These are phyloP conservation scores for Gliomastix tumulicola DNA, from an alignment of 2,329 filamentous ascomycete species.

Conservation along the genomic window DNA sequence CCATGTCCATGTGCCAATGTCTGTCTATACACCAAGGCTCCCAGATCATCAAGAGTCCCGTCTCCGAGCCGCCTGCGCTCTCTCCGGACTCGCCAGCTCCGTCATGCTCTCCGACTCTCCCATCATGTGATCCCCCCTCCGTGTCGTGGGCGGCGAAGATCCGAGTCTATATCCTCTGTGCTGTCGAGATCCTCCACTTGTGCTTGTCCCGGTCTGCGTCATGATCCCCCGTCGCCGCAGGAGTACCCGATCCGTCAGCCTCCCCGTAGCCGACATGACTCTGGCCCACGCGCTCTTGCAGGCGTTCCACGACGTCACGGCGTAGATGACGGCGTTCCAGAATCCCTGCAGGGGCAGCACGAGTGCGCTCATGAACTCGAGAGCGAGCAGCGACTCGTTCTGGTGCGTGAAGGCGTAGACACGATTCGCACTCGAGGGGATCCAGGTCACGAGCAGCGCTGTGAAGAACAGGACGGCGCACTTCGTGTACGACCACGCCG, in stretches of 20 bases:
- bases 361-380: slow-evolving; percentile 65
- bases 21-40: too few relatives aligned
- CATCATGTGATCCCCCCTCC: too few relatives aligned
- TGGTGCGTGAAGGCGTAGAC: slow-evolving; percentile 61
- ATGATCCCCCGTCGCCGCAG: too few relatives aligned
- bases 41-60: too few relatives aligned
- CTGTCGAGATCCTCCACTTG: too few relatives aligned
- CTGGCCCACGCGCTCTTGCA: slow-evolving; percentile 26
- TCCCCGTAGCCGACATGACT: too few relatives aligned
- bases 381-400: slow-evolving; percentile 41
- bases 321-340: slow-evolving; percentile 78
- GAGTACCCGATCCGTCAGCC: too few relatives aligned
- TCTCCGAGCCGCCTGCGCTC: too few relatives aligned
- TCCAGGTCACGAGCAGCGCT: slow-evolving; percentile 66
- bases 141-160: too few relatives aligned
- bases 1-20: too few relatives aligned
- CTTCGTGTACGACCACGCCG: slow-evolving; percentile 63
- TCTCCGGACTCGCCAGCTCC: slow-evolving; percentile 15
- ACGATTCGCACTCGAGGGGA: slow-evolving; percentile 71
- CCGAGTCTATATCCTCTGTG: too few relatives aligned
- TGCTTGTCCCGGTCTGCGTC: too few relatives aligned
- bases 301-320: slow-evolving; percentile 60
- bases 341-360: slow-evolving; percentile 78
- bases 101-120: slow-evolving; percentile 6
- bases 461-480: slow-evolving; percentile 66